phyloP scores from a whole-genome alignment of 257 asterid genomes.

The Thymus quinquecostatus region DNA sequence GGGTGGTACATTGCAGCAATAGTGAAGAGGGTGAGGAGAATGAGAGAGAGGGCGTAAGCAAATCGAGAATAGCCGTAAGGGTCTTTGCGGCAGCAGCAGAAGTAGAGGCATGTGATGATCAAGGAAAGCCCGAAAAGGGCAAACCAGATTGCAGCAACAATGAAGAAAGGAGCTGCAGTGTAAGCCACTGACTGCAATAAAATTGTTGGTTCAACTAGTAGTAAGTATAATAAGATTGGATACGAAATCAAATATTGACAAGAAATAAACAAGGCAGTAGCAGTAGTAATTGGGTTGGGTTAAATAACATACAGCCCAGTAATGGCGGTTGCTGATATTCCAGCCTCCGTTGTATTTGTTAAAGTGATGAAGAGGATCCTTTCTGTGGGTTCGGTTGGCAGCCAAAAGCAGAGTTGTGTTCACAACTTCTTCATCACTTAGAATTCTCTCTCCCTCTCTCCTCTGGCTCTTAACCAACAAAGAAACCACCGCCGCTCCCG shows the following conservation, averaged over 20 bases:
- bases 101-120: constrained; percentile 52
- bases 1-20: constrained; percentile 49
- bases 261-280: too few species aligned
- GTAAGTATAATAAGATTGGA: too few species aligned
- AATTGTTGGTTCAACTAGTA: too few species aligned
- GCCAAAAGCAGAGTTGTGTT: constrained; percentile 75
- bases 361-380: constrained; percentile 71
- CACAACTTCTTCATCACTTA: constrained; percentile 46
- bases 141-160: constrained; percentile 68
- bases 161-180: constrained; percentile 72
- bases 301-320: constrained; percentile 99
- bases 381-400: constrained; percentile 66
- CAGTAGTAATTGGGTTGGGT: too few species aligned
- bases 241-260: too few species aligned
- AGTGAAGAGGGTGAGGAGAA: constrained; percentile 70
- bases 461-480: not conserved
- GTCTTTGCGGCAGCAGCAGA: constrained; percentile 63
- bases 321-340: constrained; percentile 82
- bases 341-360: constrained; percentile 73
- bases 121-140: constrained; percentile 60
- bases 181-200: constrained; percentile 80
- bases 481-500: too few species aligned
- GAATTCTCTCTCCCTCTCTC: constrained; percentile 50
- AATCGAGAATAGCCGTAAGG: constrained; percentile 75
- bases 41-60: constrained; percentile 83